These are phyloP conservation scores for Phaeosphaeriaceae sp. DNA, from an alignment of 2,329 filamentous ascomycete genomes.

Conservation along the genomic window DNA sequence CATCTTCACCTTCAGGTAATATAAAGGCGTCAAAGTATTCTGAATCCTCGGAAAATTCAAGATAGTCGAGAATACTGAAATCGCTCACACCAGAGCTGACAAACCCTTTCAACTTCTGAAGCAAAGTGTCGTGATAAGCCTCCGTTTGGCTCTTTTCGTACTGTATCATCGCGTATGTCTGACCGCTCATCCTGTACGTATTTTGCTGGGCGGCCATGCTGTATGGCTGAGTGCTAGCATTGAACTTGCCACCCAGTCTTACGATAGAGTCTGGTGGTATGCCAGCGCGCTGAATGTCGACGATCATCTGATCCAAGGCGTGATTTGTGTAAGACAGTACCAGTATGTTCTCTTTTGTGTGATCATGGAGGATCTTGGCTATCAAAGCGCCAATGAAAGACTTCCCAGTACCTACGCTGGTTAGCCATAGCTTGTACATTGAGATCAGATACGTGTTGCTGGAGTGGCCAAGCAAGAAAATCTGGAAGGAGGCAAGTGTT, in stretches of 20 bases:
- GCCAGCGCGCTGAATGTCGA: conserved; percentile 68
- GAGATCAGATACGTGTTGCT: background rate
- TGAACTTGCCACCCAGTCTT: conserved; percentile 68
- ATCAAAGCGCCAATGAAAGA: conserved; percentile 74
- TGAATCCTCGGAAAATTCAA: conserved; percentile 62
- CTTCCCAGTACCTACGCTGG: conserved; percentile 70
- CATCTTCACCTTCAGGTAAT: conserved; percentile 55
- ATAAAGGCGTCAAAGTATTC: conserved; percentile 65
- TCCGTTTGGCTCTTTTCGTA: conserved; percentile 47
- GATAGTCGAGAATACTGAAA: conserved; percentile 50
- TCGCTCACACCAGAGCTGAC: conserved; percentile 5
- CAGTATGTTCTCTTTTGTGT: conserved; percentile 62
- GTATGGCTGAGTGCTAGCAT: conserved; percentile 56
- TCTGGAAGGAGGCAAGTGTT: no score
- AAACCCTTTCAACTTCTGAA: conserved; percentile 18
- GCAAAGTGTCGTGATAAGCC: conserved; percentile 33
- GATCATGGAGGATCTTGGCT: conserved; percentile 62
- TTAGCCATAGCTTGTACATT: conserved; percentile 12
- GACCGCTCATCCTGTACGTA: conserved; percentile 38
- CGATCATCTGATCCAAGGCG: conserved; percentile 58
- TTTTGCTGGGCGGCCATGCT: conserved; percentile 53
- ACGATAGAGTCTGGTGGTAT: conserved; percentile 61
- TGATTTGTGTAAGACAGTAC: conserved; percentile 73
- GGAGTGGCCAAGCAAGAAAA: background rate
- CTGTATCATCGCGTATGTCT: conserved; percentile 54